phyloP scores from a whole-genome alignment of 2,329 filamentous ascomycete species.

The Cladosporium sp. region DNA sequence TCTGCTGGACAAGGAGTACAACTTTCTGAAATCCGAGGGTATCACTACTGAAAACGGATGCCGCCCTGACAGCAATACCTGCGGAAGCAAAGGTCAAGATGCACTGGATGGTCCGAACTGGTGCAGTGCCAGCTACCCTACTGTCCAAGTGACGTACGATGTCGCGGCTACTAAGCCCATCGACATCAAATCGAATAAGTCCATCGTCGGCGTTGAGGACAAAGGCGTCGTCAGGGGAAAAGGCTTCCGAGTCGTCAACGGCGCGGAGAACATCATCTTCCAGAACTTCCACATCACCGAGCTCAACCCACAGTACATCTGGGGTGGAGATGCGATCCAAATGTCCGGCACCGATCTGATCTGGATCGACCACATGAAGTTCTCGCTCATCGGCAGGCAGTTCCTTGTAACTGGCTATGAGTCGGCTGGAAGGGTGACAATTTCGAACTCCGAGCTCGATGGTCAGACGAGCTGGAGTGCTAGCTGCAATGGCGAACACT shows the following conservation, averaged over 20 bases:
- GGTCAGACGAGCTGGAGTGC: conserved; percentile 53
- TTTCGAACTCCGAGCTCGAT: conserved; percentile 59
- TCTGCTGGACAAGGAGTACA: conserved; percentile 51
- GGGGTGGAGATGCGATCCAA: conserved; percentile 38
- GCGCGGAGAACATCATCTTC: conserved; percentile 53
- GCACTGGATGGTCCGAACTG: conserved; percentile 58
- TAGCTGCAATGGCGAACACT: conserved; percentile 56
- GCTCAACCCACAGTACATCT: conserved; percentile 37
- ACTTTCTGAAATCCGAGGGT: conserved; percentile 47
- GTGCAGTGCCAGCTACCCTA: conserved; percentile 42
- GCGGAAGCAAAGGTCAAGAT: conserved; percentile 51
- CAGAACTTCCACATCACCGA: conserved; percentile 39
- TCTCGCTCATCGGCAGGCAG: conserved; percentile 55
- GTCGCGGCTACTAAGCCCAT: conserved; percentile 47
- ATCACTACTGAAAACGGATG: conserved; percentile 40
- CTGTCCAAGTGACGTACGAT: conserved; percentile 46
- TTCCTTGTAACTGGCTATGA: conserved; percentile 55
- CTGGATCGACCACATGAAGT: conserved; percentile 35
- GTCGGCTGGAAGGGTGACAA: conserved; percentile 52
- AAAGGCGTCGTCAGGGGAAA: conserved; percentile 41
- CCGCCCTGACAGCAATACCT: conserved; percentile 55
- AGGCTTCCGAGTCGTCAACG: conserved; percentile 35
- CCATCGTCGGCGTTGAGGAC: conserved; percentile 37
- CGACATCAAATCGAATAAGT: conserved; percentile 39
- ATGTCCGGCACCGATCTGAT: conserved; percentile 32